Conservation (phyloP, 148 eudicot genomes). For the Cornus controversa region DNA sequence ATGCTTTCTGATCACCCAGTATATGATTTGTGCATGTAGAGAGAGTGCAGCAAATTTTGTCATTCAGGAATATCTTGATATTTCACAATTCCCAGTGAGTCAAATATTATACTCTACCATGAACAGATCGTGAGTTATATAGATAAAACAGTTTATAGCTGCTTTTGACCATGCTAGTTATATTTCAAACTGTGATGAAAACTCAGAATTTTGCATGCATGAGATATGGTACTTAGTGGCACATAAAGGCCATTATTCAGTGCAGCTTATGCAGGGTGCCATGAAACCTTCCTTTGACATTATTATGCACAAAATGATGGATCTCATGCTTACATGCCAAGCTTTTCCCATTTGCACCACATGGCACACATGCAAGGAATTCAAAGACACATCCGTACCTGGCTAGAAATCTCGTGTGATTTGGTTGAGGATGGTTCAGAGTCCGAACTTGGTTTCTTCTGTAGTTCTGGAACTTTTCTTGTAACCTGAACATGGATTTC, state of each 20-base stretch:
- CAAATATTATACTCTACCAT: too few species aligned
- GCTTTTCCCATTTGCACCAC: too few species aligned
- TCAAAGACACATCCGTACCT: conserved; percentile 36
- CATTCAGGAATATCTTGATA: too few species aligned
- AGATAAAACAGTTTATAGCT: neutral
- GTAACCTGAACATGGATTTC: conserved; percentile 87
- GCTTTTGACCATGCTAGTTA: neutral
- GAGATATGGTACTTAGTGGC: neutral
- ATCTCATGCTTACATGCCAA: too few species aligned
- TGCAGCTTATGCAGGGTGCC: too few species aligned
- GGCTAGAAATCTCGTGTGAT: conserved; percentile 54
- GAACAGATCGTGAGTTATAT: neutral
- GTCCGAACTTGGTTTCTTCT: conserved; percentile 48
- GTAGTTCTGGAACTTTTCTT: conserved; percentile 62
- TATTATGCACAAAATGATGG: too few species aligned
- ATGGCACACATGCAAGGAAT: too few species aligned
- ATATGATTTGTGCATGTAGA: neutral
- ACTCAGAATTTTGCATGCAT: neutral
- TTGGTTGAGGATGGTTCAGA: conserved; percentile 52
- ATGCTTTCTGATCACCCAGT: too few species aligned
- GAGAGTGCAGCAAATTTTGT: neutral
- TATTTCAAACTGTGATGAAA: neutral
- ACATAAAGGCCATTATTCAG: neutral
- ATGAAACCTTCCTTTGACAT: too few species aligned
- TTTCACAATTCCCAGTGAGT: too few species aligned